Conservation (phyloP, 257 asterid genomes). For the Solanum etuberosum region DNA sequence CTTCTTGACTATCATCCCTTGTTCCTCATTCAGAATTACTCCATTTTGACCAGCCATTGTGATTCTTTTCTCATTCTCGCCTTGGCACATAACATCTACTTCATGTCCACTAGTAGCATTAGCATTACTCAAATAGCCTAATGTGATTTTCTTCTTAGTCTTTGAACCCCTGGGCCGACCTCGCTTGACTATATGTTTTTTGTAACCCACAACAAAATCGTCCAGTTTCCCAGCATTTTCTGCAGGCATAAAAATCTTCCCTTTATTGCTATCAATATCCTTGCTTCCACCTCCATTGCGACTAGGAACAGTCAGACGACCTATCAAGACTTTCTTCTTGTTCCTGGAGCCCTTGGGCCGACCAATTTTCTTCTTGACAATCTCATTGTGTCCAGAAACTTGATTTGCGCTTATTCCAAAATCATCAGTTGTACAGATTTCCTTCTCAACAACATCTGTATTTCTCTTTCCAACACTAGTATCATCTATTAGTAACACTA, state of each 20-base stretch:
- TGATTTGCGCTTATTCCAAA: neutral
- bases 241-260: neutral
- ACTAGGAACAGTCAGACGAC: neutral
- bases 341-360: constrained; percentile 5
- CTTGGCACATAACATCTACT: neutral
- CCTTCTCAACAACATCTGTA: neutral
- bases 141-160: neutral
- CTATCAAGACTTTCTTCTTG: constrained; percentile 7
- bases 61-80: neutral
- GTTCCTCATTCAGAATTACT: constrained; percentile 1
- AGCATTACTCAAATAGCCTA: neutral
- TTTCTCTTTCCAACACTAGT: neutral
- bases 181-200: neutral
- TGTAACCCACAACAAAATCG: neutral
- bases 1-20: neutral
- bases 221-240: neutral
- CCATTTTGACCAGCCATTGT: neutral
- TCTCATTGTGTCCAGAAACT: neutral
- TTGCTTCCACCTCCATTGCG: neutral
- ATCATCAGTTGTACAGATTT: neutral
- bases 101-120: constrained; percentile 1
- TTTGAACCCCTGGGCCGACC: constrained; percentile 9
- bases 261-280: neutral
- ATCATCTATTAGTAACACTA: neutral
- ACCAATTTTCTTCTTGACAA: constrained; percentile 2